Conservation (phyloP, 2,329 filamentous ascomycete genomes). For the Monilinia laxa region DNA sequence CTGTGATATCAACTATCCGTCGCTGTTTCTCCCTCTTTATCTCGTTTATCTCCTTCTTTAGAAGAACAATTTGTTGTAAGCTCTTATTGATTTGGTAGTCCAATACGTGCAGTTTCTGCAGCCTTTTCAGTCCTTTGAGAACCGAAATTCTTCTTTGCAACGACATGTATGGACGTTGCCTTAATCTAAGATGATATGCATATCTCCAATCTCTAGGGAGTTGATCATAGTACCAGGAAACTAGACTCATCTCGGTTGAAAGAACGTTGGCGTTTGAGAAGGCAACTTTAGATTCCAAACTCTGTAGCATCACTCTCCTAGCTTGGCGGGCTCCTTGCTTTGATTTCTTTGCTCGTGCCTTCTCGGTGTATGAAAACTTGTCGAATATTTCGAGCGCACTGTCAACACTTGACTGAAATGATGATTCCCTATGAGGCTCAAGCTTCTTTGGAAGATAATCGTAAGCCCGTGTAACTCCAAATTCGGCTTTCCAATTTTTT, state of each 20-base stretch:
- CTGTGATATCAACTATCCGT: background rate
- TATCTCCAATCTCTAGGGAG: conserved; percentile 16
- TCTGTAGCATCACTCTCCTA: conserved; percentile 21
- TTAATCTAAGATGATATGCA: conserved; percentile 13
- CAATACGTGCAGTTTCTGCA: conserved; percentile 14
- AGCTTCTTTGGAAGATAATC: conserved; percentile 14
- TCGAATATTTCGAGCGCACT: conserved; percentile 6
- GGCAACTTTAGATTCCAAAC: conserved; percentile 13
- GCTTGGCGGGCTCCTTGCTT: background rate
- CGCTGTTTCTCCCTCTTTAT: conserved; percentile 1
- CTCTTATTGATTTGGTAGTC: background rate
- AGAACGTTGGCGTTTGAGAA: background rate
- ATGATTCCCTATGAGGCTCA: background rate
- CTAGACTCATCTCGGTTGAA: conserved; percentile 3
- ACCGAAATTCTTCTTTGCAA: conserved; percentile 8
- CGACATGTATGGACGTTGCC: conserved; percentile 11
- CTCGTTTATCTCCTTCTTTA: background rate
- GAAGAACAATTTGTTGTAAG: background rate
- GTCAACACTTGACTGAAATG: background rate
- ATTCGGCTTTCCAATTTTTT: background rate
- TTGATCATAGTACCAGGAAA: conserved; percentile 15
- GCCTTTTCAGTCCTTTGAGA: background rate
- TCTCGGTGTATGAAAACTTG: conserved; percentile 11
- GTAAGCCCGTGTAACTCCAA: background rate
- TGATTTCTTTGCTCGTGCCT: conserved; percentile 7